These are phyloP conservation scores for Chrysophaeum taylorii DNA, from an alignment of 352 stramenopile species.

Conservation along the genomic window DNA sequence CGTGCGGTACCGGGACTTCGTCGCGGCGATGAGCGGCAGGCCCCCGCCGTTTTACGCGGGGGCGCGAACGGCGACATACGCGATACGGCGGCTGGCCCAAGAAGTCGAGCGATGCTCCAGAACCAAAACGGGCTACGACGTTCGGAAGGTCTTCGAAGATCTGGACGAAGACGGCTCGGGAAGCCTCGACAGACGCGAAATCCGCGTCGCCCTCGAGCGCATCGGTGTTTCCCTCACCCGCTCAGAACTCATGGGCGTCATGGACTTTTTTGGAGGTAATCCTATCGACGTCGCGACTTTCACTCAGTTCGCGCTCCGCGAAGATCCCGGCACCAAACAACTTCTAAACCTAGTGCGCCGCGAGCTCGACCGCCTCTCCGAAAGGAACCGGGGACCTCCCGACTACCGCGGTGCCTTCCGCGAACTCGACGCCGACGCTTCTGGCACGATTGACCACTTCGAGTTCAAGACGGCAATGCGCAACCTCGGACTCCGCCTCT, in stretches of 20 bases:
- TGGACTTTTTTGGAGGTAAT: background rate
- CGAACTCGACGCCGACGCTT: conserved; percentile 14
- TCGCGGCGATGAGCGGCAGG: background rate
- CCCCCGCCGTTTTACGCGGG: background rate
- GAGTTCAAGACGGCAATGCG: conserved; percentile 19
- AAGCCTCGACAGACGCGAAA: background rate
- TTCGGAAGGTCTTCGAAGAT: background rate
- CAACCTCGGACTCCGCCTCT: conserved; percentile 18
- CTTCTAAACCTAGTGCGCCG: background rate
- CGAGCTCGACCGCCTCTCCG: background rate
- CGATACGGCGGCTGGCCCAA: background rate
- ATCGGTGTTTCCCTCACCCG: background rate
- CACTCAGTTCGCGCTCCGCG: background rate
- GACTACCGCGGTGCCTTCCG: background rate
- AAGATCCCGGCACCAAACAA: background rate
- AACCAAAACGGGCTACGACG: background rate
- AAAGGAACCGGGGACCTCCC: background rate
- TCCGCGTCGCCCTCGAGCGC: background rate
- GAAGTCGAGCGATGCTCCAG: background rate
- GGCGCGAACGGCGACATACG: background rate
- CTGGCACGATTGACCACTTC: conserved; percentile 17
- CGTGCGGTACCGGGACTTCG: background rate
- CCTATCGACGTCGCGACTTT: background rate
- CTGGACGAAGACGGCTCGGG: background rate
- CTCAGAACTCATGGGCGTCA: background rate